Evolutionary conservation across 2,329 filamentous ascomycete genomes (phyloP), one percentile per base, ranked within the genome.

Genomic region (Apiospora sp.): DNA sequence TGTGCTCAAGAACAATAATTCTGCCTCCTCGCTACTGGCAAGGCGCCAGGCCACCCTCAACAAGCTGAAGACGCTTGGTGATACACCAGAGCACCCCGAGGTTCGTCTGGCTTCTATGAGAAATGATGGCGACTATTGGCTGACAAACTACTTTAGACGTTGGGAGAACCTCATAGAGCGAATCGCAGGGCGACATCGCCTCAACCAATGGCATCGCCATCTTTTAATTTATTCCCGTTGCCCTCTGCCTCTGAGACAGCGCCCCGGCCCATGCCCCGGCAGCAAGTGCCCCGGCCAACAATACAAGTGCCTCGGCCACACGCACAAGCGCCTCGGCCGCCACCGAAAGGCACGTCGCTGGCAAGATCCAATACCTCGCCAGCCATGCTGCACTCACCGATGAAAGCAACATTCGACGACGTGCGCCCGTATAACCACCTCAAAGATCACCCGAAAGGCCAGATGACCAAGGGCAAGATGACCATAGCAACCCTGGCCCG

Each of bases 21-120:
- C 82, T 46, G 73, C 75, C 51, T 80, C 83, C 2, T 82, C 84
- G 0, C 82, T 92, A 10, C 82, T 91, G 37, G 86, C 86, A 34
- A 86, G 89, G 72, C 86, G 90, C 58, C 90, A 92, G 75, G 89
- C 88, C 10, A 90, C 87, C 0, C 79, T 91, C 16, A 86, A 90
- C 71, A 89, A 86, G 72, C 82, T 93, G 0, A 89, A 46, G 41
- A 71, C 43, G 13, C 67, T 71, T 8, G 12, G 24, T 27, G 69
- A 71, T 41, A 8, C 7, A 14, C 41, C 10, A n/a, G 43, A 54
- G 24, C 58, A 67, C 24, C 51, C 43, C 49, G 54, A 71, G 69
- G 54, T 48, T 34, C 24, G 69, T 71, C 43, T 16, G 22, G n/a
- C 19, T 13, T 41, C 8, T 14, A 1, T n/a, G 6, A n/a, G 14